Base-by-base conservation (phyloP, 805 yeast species). In the Metschnikowia chrysomelidarum region DNA sequence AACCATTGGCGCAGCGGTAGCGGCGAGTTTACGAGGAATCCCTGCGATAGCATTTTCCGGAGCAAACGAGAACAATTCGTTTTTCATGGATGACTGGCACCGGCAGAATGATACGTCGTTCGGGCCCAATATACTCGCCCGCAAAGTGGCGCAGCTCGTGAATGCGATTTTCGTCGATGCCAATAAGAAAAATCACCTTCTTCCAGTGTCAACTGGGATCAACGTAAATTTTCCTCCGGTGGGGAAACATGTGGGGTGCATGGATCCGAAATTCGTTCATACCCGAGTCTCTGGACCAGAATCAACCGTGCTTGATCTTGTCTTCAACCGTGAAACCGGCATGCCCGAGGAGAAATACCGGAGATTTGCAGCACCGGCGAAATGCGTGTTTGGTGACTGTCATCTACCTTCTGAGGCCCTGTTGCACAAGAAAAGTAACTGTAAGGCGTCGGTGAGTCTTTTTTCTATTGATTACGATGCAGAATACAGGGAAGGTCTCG, bases 401-500 rank as follows among this genome's bases (percentile, higher is more conserved):
- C 50, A 52, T 36, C 43, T 49, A 43, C 53, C 51, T 11, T 42
- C 49, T 9, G 53, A 49, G 45, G 30, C 43, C 2, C 41, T 60
- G 62, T 24, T 64, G 16, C 46, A 59, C 21, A 32, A 22, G 25
- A 32, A 50, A 22, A 50, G 44, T 23, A 41, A 43, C 19, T 76
- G 81, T 59, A 53, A 60, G 41, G 41, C 72, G 14, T 49, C 78
- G 4, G 60, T 75, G 40, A 57, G 75, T 29, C 61, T 64, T n/a
- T 74, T 73, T 57, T 59, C 71, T 19, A 56, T 72, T 45, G 81
- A 75, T 50, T 56, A 61, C 43, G 75, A 68, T 48, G 71, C 73
- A 26, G 49, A 46, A 46, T 31, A 43, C 37, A 27, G 45, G 35
- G 49, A 47, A 24, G 30, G 34, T 24, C 36, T 34, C 7, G 30